Conservation (phyloP, 2,329 filamentous ascomycete genomes). For the Fusarium domesticum region DNA sequence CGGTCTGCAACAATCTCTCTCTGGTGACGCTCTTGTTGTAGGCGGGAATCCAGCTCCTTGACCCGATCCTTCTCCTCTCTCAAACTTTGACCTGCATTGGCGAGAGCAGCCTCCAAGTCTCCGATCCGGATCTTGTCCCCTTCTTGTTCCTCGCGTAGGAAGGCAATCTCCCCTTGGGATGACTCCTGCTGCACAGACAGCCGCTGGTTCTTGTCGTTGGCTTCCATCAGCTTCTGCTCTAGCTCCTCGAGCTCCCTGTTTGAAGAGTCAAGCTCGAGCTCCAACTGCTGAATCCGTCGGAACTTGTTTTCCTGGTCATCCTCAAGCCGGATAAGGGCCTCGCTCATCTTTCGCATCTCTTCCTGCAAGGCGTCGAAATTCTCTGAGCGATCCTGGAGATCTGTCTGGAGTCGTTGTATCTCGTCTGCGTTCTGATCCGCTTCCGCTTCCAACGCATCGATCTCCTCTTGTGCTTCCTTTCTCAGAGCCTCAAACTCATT, state of each 20-base stretch:
- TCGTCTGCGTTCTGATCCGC: constrained; percentile 70
- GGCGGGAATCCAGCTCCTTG: constrained; percentile 68
- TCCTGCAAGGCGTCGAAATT: constrained; percentile 89
- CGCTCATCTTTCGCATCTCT: constrained; percentile 90
- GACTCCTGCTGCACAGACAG: constrained; percentile 90
- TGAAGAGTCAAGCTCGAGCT: constrained; percentile 77
- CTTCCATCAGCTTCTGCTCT: constrained; percentile 78
- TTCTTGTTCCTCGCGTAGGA: constrained; percentile 95
- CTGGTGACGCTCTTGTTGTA: constrained; percentile 78
- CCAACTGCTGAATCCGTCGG: constrained; percentile 75
- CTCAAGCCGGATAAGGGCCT: constrained; percentile 80
- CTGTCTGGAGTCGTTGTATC: constrained; percentile 64
- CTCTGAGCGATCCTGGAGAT: constrained; percentile 73
- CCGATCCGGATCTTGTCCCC: constrained; percentile 97
- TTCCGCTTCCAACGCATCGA: constrained; percentile 66
- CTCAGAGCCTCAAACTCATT: constrained; percentile 59
- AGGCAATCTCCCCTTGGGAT: constrained; percentile 87
- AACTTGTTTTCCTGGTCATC: constrained; percentile 82
- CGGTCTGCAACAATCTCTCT: constrained; percentile 80
- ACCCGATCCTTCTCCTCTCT: constrained; percentile 79
- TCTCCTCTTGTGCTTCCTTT: constrained; percentile 63
- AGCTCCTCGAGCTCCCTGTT: constrained; percentile 84
- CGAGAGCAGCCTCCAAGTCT: constrained; percentile 80
- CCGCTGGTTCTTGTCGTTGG: constrained; percentile 83
- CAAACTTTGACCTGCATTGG: constrained; percentile 74